phyloP scores from a whole-genome alignment of 805 yeast species.

The Lipomyces starkeyi region DNA sequence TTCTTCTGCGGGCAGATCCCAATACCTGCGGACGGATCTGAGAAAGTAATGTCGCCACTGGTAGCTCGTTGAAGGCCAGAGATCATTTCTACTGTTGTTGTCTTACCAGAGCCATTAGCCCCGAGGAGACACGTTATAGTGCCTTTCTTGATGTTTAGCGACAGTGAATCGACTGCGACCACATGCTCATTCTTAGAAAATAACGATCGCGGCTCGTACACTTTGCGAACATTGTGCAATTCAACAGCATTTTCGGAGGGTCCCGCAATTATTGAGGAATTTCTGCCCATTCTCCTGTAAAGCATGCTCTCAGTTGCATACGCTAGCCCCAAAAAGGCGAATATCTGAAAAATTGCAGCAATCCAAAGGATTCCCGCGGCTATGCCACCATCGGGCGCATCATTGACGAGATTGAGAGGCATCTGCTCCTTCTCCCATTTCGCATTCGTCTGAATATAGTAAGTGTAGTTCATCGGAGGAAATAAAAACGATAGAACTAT shows the following conservation, averaged over 20 bases:
- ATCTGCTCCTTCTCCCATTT: slow-evolving; percentile 7
- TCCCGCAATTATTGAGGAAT: neutral
- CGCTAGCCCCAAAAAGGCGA: slow-evolving; percentile 2
- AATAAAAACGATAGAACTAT: slow-evolving; percentile 42
- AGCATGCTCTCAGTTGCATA: neutral
- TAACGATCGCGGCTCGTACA: neutral
- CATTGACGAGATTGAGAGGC: neutral
- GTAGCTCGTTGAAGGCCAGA: slow-evolving; percentile 39
- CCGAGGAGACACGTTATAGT: slow-evolving; percentile 45
- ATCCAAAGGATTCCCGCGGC: slow-evolving; percentile 22
- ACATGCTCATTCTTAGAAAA: slow-evolving; percentile 19
- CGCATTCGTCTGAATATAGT: slow-evolving; percentile 35
- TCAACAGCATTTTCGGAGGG: slow-evolving; percentile 2
- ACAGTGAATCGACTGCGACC: slow-evolving; percentile 43
- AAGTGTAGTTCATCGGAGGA: slow-evolving; percentile 46
- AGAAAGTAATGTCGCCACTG: slow-evolving; percentile 39
- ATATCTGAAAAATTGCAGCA: slow-evolving; percentile 13
- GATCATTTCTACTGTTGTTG: slow-evolving; percentile 47
- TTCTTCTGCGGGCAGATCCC: slow-evolving; percentile 48
- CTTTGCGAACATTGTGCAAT: slow-evolving; percentile 7
- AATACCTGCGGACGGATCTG: slow-evolving; percentile 33
- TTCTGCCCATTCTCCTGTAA: neutral
- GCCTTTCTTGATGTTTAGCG: slow-evolving; percentile 41
- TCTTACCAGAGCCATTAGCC: slow-evolving; percentile 48
- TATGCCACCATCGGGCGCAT: slow-evolving; percentile 12